Conservation (phyloP, 257 asterid genomes). For the Gardenia jasminoides region DNA sequence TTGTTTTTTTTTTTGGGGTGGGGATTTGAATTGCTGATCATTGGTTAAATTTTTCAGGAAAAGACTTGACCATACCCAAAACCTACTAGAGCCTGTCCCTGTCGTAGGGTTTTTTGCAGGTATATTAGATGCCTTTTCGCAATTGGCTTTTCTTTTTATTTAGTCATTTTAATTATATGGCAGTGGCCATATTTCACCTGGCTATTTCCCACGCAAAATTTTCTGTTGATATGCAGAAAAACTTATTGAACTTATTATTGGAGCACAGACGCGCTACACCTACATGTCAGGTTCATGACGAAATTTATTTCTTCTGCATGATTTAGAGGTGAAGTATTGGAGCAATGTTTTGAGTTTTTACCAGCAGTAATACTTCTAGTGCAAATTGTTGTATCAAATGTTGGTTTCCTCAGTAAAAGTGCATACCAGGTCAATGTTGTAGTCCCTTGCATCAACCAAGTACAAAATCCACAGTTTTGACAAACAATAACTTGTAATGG, state of each 20-base stretch:
- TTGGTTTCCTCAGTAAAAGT: too few species aligned
- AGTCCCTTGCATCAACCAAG: too few species aligned
- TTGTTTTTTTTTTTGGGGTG: too few species aligned
- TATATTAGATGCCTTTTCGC: constrained; percentile 19
- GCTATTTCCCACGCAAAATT: background rate
- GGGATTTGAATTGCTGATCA: constrained; percentile 17
- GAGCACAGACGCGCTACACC: constrained; percentile 96
- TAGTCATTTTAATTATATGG: too few species aligned
- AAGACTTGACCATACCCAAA: constrained; percentile 69
- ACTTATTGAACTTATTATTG: constrained; percentile 74
- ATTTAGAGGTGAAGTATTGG: too few species aligned
- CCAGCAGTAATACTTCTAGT: too few species aligned
- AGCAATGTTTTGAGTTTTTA: too few species aligned
- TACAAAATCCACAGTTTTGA: too few species aligned
- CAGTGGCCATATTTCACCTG: background rate
- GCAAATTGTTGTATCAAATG: too few species aligned
- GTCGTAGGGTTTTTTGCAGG: constrained; percentile 78
- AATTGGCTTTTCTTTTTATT: background rate
- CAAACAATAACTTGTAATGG: too few species aligned
- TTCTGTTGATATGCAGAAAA: constrained; percentile 51
- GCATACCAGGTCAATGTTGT: too few species aligned
- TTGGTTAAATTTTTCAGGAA: constrained; percentile 47
- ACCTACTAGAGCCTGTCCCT: constrained; percentile 72
- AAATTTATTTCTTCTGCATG: too few species aligned
- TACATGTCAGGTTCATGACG: constrained; percentile 96